These are phyloP conservation scores for Yamadazyma trypodendri DNA, from an alignment of 1,139 yeast genomes.

Conservation along the genomic window DNA sequence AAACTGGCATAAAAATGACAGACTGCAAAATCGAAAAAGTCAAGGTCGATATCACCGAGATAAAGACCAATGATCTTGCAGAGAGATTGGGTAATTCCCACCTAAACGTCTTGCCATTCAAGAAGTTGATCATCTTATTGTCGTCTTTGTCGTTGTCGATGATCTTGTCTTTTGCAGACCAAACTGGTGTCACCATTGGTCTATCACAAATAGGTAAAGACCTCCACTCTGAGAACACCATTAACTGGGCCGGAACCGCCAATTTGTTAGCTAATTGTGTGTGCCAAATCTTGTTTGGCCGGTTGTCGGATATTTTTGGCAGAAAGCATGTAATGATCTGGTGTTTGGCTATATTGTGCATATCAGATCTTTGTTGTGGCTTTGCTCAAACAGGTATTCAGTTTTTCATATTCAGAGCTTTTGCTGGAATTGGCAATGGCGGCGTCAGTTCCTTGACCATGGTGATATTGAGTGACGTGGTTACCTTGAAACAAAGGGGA, in stretches of 20 bases:
- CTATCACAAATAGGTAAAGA: conserved; percentile 36
- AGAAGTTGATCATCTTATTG: conserved; percentile 30
- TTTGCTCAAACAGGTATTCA: conserved; percentile 38
- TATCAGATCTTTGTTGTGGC: conserved; percentile 44
- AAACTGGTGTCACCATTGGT: conserved; percentile 42
- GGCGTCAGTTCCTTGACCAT: conserved; percentile 40
- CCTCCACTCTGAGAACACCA: conserved; percentile 34
- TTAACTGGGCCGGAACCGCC: conserved; percentile 56
- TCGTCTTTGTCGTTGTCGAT: conserved; percentile 25
- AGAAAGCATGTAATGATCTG: conserved; percentile 35
- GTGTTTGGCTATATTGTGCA: conserved; percentile 29
- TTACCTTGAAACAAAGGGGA: conserved; percentile 41
- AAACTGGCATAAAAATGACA: no score
- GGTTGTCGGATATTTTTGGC: conserved; percentile 45
- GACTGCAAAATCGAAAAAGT: conserved; percentile 1
- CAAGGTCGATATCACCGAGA: conserved; percentile 9
- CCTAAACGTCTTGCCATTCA: conserved; percentile 30
- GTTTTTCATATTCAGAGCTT: conserved; percentile 40
- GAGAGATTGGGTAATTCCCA: conserved; percentile 40
- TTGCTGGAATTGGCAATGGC: conserved; percentile 46
- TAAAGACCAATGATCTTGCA: conserved; percentile 18
- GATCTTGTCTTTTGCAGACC: conserved; percentile 39
- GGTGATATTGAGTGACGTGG: conserved; percentile 45
- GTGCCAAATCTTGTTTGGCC: conserved; percentile 45
- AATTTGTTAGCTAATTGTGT: conserved; percentile 45